Percentiles rank a stretch among this genome's conserved stretches.
Evolutionary conservation across 805 yeast species (phyloP).

Genomic region (Metschnikowia similis): DNA sequence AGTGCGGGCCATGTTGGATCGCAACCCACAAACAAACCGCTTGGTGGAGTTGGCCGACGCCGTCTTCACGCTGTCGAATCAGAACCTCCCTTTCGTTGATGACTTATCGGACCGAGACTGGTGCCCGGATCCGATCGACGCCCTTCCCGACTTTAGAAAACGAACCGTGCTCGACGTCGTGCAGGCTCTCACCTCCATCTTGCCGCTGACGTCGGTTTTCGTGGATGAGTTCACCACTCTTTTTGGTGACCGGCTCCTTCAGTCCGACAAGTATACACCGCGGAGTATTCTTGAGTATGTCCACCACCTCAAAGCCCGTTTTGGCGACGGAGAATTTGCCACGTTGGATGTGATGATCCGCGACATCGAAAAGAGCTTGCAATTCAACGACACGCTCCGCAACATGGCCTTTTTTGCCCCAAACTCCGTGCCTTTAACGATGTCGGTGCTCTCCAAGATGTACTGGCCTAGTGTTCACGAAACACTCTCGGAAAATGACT

Average conservation of each 20-base stretch:
- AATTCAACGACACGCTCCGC: slow-evolving; percentile 40
- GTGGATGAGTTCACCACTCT: slow-evolving; percentile 59
- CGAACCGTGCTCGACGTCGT: slow-evolving; percentile 61
- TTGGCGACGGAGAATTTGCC: slow-evolving; percentile 63
- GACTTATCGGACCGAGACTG: slow-evolving; percentile 53
- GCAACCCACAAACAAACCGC: slow-evolving; percentile 32
- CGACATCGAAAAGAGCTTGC: slow-evolving; percentile 59
- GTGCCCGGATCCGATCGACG: slow-evolving; percentile 87
- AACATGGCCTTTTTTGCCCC: not conserved
- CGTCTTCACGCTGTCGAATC: slow-evolving; percentile 29
- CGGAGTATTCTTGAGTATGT: slow-evolving; percentile 40
- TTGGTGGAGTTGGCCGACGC: slow-evolving; percentile 55
- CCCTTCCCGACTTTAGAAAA: slow-evolving; percentile 76
- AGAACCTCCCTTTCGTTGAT: slow-evolving; percentile 21
- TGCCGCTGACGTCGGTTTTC: slow-evolving; percentile 64
- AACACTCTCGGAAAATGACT: slow-evolving; percentile 23
- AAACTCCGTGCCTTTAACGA: not conserved
- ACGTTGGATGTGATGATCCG: slow-evolving; percentile 79
- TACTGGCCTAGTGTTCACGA: slow-evolving; percentile 71
- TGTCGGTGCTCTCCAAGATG: slow-evolving; percentile 62
- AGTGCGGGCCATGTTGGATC: slow-evolving; percentile 65
- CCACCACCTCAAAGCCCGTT: slow-evolving; percentile 54
- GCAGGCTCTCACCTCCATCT: slow-evolving; percentile 66
- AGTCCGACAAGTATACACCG: slow-evolving; percentile 37
- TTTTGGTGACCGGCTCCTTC: slow-evolving; percentile 55